Evolutionary conservation across 176 grass and related monocot genomes (phyloP).

Genomic region (Carex scoparia): DNA sequence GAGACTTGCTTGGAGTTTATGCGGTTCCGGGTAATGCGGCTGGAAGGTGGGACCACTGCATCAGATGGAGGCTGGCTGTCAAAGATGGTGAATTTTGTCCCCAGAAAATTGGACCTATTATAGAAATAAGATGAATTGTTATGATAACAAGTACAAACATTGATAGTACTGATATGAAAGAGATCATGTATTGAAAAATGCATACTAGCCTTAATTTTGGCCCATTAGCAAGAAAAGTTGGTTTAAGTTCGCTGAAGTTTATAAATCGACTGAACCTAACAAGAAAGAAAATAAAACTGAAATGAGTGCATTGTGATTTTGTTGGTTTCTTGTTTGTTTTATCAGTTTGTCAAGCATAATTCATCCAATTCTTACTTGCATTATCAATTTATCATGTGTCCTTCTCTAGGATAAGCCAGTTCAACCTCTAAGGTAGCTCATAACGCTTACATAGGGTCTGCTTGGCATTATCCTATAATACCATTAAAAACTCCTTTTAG

Average conservation of each 20-base stretch:
- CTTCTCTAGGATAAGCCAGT: neutral
- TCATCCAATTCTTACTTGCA: neutral
- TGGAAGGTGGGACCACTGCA: slow-evolving; percentile 43
- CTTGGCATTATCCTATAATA: neutral
- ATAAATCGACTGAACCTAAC: slow-evolving; percentile 25
- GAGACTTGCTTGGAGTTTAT: slow-evolving; percentile 91
- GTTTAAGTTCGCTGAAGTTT: slow-evolving; percentile 33
- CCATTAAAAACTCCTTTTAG: neutral
- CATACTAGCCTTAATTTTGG: slow-evolving; percentile 23
- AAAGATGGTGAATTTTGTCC: slow-evolving; percentile 93
- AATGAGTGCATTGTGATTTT: slow-evolving; percentile 6
- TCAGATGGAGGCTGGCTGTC: slow-evolving; percentile 79
- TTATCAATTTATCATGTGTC: neutral
- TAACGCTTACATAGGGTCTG: neutral
- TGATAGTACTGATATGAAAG: neutral
- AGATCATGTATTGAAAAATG: neutral
- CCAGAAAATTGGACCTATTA: slow-evolving; percentile 87
- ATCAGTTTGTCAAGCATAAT: neutral
- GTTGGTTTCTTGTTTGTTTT: neutral
- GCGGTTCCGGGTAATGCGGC: slow-evolving; percentile 47
- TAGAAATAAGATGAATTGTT: slow-evolving; percentile 16
- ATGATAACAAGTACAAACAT: neutral
- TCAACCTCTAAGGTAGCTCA: neutral
- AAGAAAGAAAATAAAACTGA: neutral
- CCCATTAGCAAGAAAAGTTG: slow-evolving; percentile 21